Conservation (phyloP, 1,284 basidiomycete genomes). For the Trametes pubescens region DNA sequence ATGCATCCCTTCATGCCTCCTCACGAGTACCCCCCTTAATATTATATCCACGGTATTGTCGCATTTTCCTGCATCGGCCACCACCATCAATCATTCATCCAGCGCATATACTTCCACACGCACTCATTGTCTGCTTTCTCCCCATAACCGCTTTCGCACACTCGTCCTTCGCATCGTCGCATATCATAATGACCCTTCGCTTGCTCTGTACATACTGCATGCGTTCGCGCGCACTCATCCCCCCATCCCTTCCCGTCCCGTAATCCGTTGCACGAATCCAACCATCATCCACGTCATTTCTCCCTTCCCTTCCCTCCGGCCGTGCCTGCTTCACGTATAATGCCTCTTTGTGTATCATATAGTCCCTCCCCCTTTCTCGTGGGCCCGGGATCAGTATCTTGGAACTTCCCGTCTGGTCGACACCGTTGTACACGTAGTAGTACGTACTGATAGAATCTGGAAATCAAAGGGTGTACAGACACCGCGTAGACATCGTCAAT, state of each 20-base stretch:
- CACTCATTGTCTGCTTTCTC: conserved; percentile 14
- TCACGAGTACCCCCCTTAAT: conserved; percentile 20
- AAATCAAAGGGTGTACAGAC: conserved; percentile 7
- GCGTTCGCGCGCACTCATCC: neutral
- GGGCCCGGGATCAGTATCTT: conserved; percentile 5
- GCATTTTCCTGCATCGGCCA: conserved; percentile 13
- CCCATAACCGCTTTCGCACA: conserved; percentile 12
- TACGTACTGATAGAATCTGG: conserved; percentile 15
- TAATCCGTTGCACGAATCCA: conserved; percentile 1
- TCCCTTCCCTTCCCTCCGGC: neutral
- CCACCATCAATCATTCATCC: conserved; percentile 19
- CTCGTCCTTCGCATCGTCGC: conserved; percentile 12
- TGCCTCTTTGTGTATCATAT: conserved; percentile 20
- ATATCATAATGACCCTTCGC: conserved; percentile 22
- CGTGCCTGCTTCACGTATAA: conserved; percentile 7
- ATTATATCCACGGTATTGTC: conserved; percentile 28
- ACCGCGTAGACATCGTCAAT: neutral
- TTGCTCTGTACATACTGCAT: conserved; percentile 23
- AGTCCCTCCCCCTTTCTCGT: neutral
- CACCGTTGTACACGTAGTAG: conserved; percentile 11
- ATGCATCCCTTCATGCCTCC: conserved; percentile 8
- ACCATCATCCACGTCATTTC: neutral
- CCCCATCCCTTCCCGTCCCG: neutral
- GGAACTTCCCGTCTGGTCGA: conserved; percentile 4
- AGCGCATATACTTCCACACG: conserved; percentile 3